Conservation (phyloP, 2,329 filamentous ascomycete genomes). For the Sarocladiaceae sp. region DNA sequence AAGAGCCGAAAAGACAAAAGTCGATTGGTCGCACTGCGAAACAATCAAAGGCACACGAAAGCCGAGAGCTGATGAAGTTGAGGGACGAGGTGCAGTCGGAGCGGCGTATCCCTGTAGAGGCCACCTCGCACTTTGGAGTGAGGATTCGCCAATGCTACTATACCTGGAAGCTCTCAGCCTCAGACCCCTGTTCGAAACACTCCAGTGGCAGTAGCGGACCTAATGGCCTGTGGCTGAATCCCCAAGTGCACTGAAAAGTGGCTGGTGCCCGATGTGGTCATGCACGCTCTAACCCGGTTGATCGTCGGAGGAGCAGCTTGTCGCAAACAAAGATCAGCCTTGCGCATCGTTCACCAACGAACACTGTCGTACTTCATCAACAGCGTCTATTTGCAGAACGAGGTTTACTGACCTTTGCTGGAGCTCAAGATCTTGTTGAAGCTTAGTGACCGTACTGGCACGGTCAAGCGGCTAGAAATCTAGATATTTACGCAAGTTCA, state of each 20-base stretch:
- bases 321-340: constrained; percentile 7
- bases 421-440: background rate
- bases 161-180: constrained; percentile 3
- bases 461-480: background rate
- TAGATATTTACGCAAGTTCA: constrained; percentile 1
- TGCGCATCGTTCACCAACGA: background rate
- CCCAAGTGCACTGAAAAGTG: no score
- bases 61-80: constrained; percentile 11
- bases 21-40: constrained; percentile 5
- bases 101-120: constrained; percentile 9
- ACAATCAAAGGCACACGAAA: constrained; percentile 2
- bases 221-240: no score
- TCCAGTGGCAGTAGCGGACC: no score
- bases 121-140: constrained; percentile 5
- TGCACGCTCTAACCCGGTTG: background rate
- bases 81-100: background rate
- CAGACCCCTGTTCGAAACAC: constrained; percentile 1
- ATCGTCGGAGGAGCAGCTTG: constrained; percentile 4
- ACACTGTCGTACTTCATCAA: background rate
- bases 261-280: constrained; percentile 1
- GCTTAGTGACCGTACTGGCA: background rate
- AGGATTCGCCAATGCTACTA: background rate
- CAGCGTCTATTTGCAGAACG: background rate
- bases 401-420: no score
- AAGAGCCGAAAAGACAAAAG: constrained; percentile 2